Conservation (phyloP, 306 rosid species). For the Senna tora region DNA sequence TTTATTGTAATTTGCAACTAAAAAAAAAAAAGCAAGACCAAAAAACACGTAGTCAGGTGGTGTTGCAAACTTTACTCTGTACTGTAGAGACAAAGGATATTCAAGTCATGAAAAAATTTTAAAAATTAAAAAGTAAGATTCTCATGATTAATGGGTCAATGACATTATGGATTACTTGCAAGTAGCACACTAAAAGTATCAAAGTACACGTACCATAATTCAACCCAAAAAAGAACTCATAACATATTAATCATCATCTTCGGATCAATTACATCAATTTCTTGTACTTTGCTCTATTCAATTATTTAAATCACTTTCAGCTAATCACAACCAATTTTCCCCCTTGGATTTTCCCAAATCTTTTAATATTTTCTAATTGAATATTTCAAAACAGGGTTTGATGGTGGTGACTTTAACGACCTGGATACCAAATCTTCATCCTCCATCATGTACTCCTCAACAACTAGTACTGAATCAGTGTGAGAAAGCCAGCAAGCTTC, state of each 20-base stretch:
- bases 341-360: not conserved
- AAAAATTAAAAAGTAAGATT: no score
- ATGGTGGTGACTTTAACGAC: slow-evolving; percentile 60
- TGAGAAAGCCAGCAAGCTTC: slow-evolving; percentile 43
- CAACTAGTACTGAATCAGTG: slow-evolving; percentile 43
- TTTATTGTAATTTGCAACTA: not conserved
- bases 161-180: no score
- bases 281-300: not conserved
- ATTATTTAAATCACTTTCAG: not conserved
- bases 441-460: slow-evolving; percentile 49
- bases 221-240: not conserved
- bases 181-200: not conserved
- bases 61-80: not conserved
- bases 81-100: not conserved
- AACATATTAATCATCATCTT: no score
- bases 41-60: not conserved
- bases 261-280: not conserved
- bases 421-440: slow-evolving; percentile 62
- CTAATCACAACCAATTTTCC: not conserved
- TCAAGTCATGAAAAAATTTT: no score
- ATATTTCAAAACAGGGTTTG: slow-evolving; percentile 62
- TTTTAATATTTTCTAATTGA: not conserved
- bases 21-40: no score
- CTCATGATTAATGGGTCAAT: no score
- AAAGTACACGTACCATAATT: not conserved